These are phyloP conservation scores for Oryza glaberrima DNA, from an alignment of 176 grass and related monocot genomes.

Conservation along the genomic window DNA sequence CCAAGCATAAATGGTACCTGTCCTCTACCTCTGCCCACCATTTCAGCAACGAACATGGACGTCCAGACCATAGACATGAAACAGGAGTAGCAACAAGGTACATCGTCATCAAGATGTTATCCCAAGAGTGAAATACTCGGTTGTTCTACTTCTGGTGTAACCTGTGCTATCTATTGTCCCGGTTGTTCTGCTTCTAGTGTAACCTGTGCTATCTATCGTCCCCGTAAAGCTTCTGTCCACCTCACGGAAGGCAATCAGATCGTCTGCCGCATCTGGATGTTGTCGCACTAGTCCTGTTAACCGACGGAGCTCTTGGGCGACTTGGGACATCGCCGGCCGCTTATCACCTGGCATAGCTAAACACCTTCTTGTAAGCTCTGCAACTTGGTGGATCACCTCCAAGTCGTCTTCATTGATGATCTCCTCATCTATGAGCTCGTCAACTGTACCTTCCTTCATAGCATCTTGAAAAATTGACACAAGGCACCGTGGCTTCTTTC, in stretches of 20 bases:
- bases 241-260: not conserved
- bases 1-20: too few species aligned
- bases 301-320: slow-evolving; percentile 33
- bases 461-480: not conserved
- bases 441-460: slow-evolving; percentile 8
- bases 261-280: not conserved
- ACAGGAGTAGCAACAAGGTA: too few species aligned
- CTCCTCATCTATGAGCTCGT: not conserved
- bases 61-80: too few species aligned
- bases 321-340: slow-evolving; percentile 23
- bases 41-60: too few species aligned
- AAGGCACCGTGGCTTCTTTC: slow-evolving; percentile 22
- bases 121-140: not conserved
- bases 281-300: not conserved
- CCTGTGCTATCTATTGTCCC: too few species aligned
- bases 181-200: not conserved
- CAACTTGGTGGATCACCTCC: slow-evolving; percentile 10
- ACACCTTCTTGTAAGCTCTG: slow-evolving; percentile 20
- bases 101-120: not conserved
- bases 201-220: too few species aligned
- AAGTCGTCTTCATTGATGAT: not conserved
- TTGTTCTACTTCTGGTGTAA: not conserved
- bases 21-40: too few species aligned
- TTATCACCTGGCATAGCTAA: slow-evolving; percentile 1
- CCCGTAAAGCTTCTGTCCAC: not conserved